Conservation (phyloP, 2,329 filamentous ascomycete species). For the Moelleriella libera region DNA sequence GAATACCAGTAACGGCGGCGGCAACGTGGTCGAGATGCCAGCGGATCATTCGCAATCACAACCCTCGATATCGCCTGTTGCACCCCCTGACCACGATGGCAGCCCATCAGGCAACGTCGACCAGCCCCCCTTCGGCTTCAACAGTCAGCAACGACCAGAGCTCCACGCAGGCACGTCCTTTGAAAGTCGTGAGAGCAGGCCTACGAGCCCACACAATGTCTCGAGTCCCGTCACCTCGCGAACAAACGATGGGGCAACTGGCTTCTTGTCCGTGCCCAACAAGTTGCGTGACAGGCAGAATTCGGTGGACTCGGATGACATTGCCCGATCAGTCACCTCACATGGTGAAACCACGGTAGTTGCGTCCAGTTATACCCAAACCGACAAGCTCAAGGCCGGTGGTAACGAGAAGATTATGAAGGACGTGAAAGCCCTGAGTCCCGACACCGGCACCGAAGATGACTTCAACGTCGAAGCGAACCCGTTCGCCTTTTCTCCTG, state of each 20-base stretch:
- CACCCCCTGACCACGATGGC: slow-evolving; percentile 19
- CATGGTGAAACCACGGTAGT: slow-evolving; percentile 50
- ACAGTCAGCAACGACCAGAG: slow-evolving; percentile 21
- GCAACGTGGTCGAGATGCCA: slow-evolving; percentile 14
- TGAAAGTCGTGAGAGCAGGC: slow-evolving; percentile 51
- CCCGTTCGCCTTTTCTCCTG: slow-evolving; percentile 73
- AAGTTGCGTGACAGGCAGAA: slow-evolving; percentile 46
- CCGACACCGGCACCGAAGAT: slow-evolving; percentile 60
- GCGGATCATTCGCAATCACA: slow-evolving; percentile 6
- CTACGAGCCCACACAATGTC: slow-evolving; percentile 60
- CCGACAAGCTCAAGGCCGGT: slow-evolving; percentile 23
- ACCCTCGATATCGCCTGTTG: slow-evolving; percentile 17
- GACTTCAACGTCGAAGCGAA: slow-evolving; percentile 69
- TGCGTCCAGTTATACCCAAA: slow-evolving; percentile 26
- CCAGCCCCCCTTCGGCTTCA: slow-evolving; percentile 12
- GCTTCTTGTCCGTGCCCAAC: slow-evolving; percentile 53
- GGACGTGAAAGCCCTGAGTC: slow-evolving; percentile 55
- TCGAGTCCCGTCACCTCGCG: slow-evolving; percentile 40
- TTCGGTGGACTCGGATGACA: slow-evolving; percentile 55
- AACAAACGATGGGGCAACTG: slow-evolving; percentile 29
- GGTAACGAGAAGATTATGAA: slow-evolving; percentile 44
- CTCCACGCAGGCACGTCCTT: slow-evolving; percentile 44
- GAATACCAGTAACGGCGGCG: slow-evolving; percentile 9
- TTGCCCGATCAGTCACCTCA: slow-evolving; percentile 40
- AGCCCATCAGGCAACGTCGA: slow-evolving; percentile 25